Percentiles rank a stretch among this genome's conserved stretches.
Conservation (phyloP, 768 basidiomycete genomes). For the Xerocomellus chrysenteron region DNA sequence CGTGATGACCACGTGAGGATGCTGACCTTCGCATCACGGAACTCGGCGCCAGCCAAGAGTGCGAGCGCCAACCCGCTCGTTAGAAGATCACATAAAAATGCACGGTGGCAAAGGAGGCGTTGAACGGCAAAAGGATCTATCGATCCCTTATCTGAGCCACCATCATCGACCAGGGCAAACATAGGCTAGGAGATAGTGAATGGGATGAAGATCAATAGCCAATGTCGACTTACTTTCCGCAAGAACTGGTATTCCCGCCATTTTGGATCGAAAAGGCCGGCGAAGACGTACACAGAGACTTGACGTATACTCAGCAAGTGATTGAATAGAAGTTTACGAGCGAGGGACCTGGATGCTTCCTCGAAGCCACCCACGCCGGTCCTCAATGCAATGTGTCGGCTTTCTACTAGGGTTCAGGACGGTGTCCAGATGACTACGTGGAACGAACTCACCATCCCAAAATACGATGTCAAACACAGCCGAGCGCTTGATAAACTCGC, state of each 20-base stretch:
- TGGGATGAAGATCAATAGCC: not conserved
- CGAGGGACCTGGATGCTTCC: conserved; percentile 49
- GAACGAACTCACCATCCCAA: conserved; percentile 45
- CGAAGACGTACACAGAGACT: conserved; percentile 47
- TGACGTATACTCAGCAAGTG: conserved; percentile 44
- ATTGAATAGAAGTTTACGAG: conserved; percentile 49
- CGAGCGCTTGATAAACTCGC: conserved; percentile 47
- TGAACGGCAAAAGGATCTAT: conserved; percentile 15
- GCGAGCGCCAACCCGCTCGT: conserved; percentile 50
- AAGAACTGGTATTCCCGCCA: conserved; percentile 48
- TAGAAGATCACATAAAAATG: conserved; percentile 50
- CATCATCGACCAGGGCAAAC: conserved; percentile 62
- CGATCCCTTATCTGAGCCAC: conserved; percentile 31
- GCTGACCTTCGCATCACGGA: conserved; percentile 61
- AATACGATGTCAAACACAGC: conserved; percentile 65
- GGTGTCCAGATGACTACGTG: not conserved
- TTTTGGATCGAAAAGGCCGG: conserved; percentile 40
- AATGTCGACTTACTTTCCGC: conserved; percentile 38
- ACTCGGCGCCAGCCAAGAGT: conserved; percentile 53
- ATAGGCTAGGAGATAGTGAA: conserved; percentile 50
- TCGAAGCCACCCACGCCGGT: conserved; percentile 38
- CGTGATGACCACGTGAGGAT: not conserved
- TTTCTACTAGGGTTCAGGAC: conserved; percentile 34
- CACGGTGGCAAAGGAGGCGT: conserved; percentile 46
- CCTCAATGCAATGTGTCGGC: conserved; percentile 41